Percentiles rank a stretch among this genome's conserved stretches.
phyloP scores from a whole-genome alignment of 352 stramenopile species.

The Phytopythium ostracodes region DNA sequence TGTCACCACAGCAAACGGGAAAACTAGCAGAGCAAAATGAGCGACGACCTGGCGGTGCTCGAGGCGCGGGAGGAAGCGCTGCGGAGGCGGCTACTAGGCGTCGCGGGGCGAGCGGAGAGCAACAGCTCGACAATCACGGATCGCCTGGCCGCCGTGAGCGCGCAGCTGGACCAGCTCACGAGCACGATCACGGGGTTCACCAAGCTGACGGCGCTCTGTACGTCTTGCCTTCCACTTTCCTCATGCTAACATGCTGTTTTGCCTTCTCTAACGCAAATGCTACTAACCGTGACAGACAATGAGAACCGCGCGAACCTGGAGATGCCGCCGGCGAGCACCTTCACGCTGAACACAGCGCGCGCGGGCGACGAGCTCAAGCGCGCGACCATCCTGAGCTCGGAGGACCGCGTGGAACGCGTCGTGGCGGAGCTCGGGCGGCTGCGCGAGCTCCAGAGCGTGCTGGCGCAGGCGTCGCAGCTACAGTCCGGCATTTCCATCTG shows the following conservation, averaged over 20 bases:
- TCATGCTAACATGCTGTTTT: neutral
- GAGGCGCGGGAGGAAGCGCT: conserved; percentile 45
- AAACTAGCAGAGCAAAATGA: neutral
- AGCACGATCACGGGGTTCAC: conserved; percentile 26
- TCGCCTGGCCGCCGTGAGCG: conserved; percentile 19
- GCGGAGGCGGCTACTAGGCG: conserved; percentile 30
- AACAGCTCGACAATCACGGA: conserved; percentile 6
- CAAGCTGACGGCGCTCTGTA: conserved; percentile 49
- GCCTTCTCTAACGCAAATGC: conserved; percentile 7
- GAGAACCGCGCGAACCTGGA: conserved; percentile 30
- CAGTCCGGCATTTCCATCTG: conserved; percentile 17
- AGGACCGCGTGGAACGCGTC: conserved; percentile 31
- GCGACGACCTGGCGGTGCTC: conserved; percentile 41
- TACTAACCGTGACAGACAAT: conserved; percentile 20
- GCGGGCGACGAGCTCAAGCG: conserved; percentile 50
- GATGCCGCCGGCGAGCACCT: conserved; percentile 22
- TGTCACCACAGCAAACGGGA: conserved; percentile 30
- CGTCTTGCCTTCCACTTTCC: conserved; percentile 4
- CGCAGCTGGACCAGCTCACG: conserved; percentile 30
- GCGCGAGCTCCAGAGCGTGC: conserved; percentile 38
- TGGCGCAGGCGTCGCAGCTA: conserved; percentile 38
- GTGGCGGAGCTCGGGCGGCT: conserved; percentile 39
- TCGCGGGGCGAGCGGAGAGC: neutral
- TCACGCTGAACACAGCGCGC: conserved; percentile 17
- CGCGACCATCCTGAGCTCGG: conserved; percentile 54